A percentile compares a stretch with the other conserved stretches of the same genome.
phyloP scores from a whole-genome alignment of 129 eudicot species.

The sunflower (Helianthus annuus) region HanXRQr2.0-SUNRISE NC_035447.2:72224269-72224768 shows the following conservation, averaged over 20 bases:
- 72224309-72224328: not conserved
- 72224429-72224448: slow-evolving; percentile 27
- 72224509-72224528: not conserved
- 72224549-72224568: no score
- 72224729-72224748: no score
- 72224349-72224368: slow-evolving; percentile 43
- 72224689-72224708: no score
- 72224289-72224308: not conserved
- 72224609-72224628: no score
- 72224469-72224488: not conserved
- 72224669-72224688: no score
- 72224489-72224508: not conserved
- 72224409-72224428: slow-evolving; percentile 27
- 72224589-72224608: no score
- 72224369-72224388: slow-evolving; percentile 59
- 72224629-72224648: no score
- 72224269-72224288: not conserved
- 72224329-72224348: slow-evolving; percentile 23
- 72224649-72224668: no score
- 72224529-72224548: not conserved
- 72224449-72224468: slow-evolving; percentile 22
- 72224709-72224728: no score
- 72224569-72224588: no score
- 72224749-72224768: no score
- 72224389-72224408: slow-evolving; percentile 44